Conservation (phyloP, 2,329 filamentous ascomycete species). For the Rhinocladiella similis region DNA sequence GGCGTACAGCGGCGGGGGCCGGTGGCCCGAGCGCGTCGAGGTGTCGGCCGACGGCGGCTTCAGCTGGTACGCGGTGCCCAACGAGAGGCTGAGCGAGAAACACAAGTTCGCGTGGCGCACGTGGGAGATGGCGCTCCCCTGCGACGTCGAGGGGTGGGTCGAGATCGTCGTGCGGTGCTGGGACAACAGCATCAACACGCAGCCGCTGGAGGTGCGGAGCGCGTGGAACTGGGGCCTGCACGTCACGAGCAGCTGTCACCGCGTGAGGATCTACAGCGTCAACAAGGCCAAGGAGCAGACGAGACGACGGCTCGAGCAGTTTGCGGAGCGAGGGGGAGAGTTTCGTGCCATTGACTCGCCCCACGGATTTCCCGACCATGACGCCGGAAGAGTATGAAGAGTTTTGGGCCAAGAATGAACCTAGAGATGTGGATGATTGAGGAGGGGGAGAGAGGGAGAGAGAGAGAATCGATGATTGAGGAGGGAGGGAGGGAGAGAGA, state of each 20-base stretch:
- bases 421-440: constrained; percentile 29
- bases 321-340: constrained; percentile 34
- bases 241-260: constrained; percentile 41
- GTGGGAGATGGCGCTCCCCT: constrained; percentile 64
- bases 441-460: too few species aligned
- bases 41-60: constrained; percentile 63
- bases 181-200: constrained; percentile 64
- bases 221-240: constrained; percentile 52
- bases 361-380: constrained; percentile 34
- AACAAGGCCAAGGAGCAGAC: constrained; percentile 36
- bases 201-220: constrained; percentile 55
- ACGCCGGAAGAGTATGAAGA: constrained; percentile 34
- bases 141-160: constrained; percentile 62
- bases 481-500: too few species aligned
- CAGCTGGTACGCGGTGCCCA: constrained; percentile 64
- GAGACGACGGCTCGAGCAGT: constrained; percentile 32
- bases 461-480: too few species aligned
- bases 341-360: constrained; percentile 36
- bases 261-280: constrained; percentile 47
- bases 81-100: constrained; percentile 62
- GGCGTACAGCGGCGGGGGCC: constrained; percentile 60
- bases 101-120: constrained; percentile 64
- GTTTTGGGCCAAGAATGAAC: constrained; percentile 35
- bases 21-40: constrained; percentile 64
- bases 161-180: constrained; percentile 61